Base-by-base conservation (phyloP, 2,329 filamentous ascomycete genomes). In the Samsoniella hepiali region DNA sequence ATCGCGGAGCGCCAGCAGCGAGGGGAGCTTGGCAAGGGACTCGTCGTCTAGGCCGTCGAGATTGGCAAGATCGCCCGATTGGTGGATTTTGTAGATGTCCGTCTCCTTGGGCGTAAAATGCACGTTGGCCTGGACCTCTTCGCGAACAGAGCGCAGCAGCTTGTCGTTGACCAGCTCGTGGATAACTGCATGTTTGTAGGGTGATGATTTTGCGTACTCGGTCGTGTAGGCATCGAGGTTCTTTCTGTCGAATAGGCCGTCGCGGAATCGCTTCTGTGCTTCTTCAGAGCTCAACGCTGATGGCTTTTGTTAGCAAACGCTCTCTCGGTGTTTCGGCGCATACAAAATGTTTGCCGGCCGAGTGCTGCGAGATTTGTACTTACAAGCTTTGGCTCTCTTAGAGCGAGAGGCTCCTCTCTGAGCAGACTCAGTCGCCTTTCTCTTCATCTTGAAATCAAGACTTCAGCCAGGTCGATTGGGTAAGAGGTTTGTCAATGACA, bases 61-160 rank as follows among this genome's bases (percentile, higher is more conserved):
- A 77, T 99, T 99, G 54, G 95, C 95, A 40, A 99, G 84, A 75
- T 99, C 95, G 68, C 95, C 95, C 5, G 94, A 98, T 81, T 99
- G 95, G 83, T 97, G 93, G 73, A 99, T 98, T 78, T 96, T 97
- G 85, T 99, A 99, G 71, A 99, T 99, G 76, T 99, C 95, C 55
- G 95, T 99, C 78, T 99, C 95, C 77, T 99, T 99, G 70, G 93
- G 93, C 13, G 95, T 97, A 79, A 99, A 99, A 69, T 91, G 88
- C 69, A 99, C 91, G 73, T 97, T 93, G 69, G 90, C 84, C 76
- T 89, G 89, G 76, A 98, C 94, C 79, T 99, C 95, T 72, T 84
- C 79, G 73, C 95, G 93, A 65, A 99, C 95, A 62, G 86, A 83
- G 71, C 93, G 93, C 54, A 99, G 86, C 22, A 99, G 88, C 55